Base-by-base conservation (phyloP, 805 yeast species). In the Yamadazyma paraphyllophila region DNA sequence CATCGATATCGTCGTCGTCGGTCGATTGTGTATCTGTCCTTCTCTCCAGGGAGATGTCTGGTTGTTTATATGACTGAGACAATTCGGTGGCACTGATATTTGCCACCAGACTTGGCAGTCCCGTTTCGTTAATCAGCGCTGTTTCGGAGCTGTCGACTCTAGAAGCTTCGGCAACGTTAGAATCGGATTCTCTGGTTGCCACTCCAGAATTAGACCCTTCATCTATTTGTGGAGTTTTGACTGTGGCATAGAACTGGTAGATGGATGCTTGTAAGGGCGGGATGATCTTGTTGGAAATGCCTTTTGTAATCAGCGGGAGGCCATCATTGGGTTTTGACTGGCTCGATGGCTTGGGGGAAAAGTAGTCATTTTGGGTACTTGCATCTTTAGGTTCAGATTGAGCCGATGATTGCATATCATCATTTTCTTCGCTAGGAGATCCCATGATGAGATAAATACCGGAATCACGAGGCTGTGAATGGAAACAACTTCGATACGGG, bases 1-100 rank as follows among this genome's bases (percentile, higher is more conserved):
- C 51, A 43, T 68, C 73, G 7, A 53, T 52, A 7, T 65, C 71
- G 4, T 61, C 68, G 4, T 50, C 39, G 13, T 40, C 32, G 6
- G 15, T 13, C 14, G 31, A 14, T 14, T 20, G 30, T 4, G 32
- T 8, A 6, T n/a, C 16, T 15, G 13, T 11, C 36, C 6, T 20
- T 20, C 6, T 20, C 6, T 20, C 24, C 24, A 20, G 24, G 24
- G 24, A 20, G 6, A 20, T 20, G 3, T 20, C 6, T 20, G 3
- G 6, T 20, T 3, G 6, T 20, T 20, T 20, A 20, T 20, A 20
- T 20, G 24, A 6, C 24, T 20, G 24, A 20, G 24, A 20, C 24
- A 20, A 20, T 3, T 20, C 24, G 24, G 24, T 4, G 24, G 24
- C 24, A 20, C 6, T 20, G 24, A 4, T 20, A 20, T 20, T 20